Base-by-base conservation (phyloP, 768 basidiomycete species). In the Trametes punicea region DNA sequence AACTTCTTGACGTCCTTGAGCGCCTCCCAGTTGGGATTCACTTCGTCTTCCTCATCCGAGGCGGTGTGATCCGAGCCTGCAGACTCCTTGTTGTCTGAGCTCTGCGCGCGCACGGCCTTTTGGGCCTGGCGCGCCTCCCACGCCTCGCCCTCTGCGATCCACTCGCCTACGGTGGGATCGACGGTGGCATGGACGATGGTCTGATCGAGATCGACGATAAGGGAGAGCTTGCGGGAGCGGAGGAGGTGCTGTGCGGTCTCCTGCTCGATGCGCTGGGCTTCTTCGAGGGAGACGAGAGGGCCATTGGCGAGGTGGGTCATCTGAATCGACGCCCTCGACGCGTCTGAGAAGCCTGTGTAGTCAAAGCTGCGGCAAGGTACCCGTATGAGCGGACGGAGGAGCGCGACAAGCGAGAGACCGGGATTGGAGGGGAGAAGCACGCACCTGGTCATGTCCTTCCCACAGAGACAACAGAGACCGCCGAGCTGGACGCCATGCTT, bases 111-210 rank as follows among this genome's bases (percentile, higher is more conserved):
- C 15, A 73, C 71, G 33, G 41, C 51, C 55, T 73, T 75, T 65
- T 72, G 74, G 4, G 74, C 68, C 55, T 83, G 82, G 46, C 78
- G 76, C 40, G 78, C 77, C 64, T 93, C 88, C 88, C 88, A 93
- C 40, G 81, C 81, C 66, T 87, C 84, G 20, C 90, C 90, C 62
- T 93, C 92, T 2, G 80, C 69, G 65, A 97, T 90, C 97, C 97
- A 98, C 69, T 98, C 96, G 29, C 93, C 95, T 1, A 98, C 93
- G 0, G 97, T 98, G 4, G 97, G 96, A 72, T 99, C 97, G 23
- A 98, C 95, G 0, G 96, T 98, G 7, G 97, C 96, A 67, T 99
- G 97, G 3, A 99, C 92, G 69, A 98, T 94, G 11, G 97, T 99
- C 70, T 99, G 97, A 73, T 99, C 97, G 30, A 99, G 82, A 76